Base-by-base conservation (phyloP, 2,329 filamentous ascomycete genomes). In the Fusarium guadeloupense region DNA sequence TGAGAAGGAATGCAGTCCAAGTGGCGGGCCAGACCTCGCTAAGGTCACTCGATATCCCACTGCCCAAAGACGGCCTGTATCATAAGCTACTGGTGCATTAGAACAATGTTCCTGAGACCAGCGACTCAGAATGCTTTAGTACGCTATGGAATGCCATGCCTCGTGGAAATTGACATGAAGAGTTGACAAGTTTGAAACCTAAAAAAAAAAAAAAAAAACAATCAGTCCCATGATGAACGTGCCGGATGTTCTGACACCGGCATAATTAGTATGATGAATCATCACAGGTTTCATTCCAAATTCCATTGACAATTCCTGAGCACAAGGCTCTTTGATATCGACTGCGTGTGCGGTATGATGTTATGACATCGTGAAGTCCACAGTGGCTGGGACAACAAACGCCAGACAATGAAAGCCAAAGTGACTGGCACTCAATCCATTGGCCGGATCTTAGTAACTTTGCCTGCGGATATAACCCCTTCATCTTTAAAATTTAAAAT, bases 1-100 rank as follows among this genome's bases (percentile, higher is more conserved):
- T 25, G 20, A 37, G 14, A 12, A 57, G 60, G 55, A 52, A 53
- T 52, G 55, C 23, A 42, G 30, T 17, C n/a, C 21, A 17, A 31
- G 26, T 33, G 25, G 17, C 30, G 20, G 31, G 20, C 38, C 37
- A 45, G 17, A 46, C 26, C 38, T 42, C 25, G 25, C 34, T 14
- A 31, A 30, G 28, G 31, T 33, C 38, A 39, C 41, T 28, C 14
- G n/a, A 43, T 21, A 8, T 30, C 13, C 13, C 14, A 28, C 35
- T 19, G 17, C 23, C 21, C 34, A 4, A 41, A 16, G 17, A 16
- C 12, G 40, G 34, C 17, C 34, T 25, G 9, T 13, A 14, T 6
- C 21, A 33, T n/a, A 20, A 26, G 54, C 25, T 5, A 13, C 19
- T 33, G 12, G 40, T 14, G 23, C 21, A 51, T 26, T 4, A 17